Conservation (phyloP, 1,139 yeast species). For the Sugiyamaella xylanicola region DNA sequence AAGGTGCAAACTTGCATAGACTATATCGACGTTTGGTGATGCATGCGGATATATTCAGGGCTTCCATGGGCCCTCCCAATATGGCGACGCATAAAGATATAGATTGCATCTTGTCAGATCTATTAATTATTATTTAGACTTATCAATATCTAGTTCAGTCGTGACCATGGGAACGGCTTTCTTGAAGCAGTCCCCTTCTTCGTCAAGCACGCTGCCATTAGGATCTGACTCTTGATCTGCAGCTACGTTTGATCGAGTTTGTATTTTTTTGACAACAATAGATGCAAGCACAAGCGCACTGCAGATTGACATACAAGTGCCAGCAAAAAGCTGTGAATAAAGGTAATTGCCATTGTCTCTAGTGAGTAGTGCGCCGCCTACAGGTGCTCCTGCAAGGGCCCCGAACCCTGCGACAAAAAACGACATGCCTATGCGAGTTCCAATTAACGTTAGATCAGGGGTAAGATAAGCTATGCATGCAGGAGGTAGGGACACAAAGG, state of each 20-base stretch:
- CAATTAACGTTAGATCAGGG: slow-evolving; percentile 43
- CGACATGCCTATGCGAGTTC: slow-evolving; percentile 60
- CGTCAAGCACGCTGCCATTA: background rate
- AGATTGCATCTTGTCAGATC: no score
- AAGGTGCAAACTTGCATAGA: no score
- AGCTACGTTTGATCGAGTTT: background rate
- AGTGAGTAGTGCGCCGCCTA: slow-evolving; percentile 51
- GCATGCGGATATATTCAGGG: no score
- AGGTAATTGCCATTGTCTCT: slow-evolving; percentile 28
- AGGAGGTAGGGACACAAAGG: slow-evolving; percentile 49
- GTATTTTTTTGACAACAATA: slow-evolving; percentile 3
- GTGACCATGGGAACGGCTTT: background rate
- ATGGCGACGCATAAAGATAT: no score
- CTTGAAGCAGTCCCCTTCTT: background rate
- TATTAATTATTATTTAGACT: no score
- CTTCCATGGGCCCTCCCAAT: no score
- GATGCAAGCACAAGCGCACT: slow-evolving; percentile 68
- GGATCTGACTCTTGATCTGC: background rate
- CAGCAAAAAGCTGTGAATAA: slow-evolving; percentile 32
- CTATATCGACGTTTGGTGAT: no score
- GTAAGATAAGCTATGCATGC: slow-evolving; percentile 53
- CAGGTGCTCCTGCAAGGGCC: slow-evolving; percentile 55
- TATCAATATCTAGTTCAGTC: no score
- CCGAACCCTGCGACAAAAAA: slow-evolving; percentile 58
- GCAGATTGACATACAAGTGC: slow-evolving; percentile 22